phyloP scores from a whole-genome alignment of 495 filamentous ascomycete species.

The Jackrogersella minutella region DNA sequence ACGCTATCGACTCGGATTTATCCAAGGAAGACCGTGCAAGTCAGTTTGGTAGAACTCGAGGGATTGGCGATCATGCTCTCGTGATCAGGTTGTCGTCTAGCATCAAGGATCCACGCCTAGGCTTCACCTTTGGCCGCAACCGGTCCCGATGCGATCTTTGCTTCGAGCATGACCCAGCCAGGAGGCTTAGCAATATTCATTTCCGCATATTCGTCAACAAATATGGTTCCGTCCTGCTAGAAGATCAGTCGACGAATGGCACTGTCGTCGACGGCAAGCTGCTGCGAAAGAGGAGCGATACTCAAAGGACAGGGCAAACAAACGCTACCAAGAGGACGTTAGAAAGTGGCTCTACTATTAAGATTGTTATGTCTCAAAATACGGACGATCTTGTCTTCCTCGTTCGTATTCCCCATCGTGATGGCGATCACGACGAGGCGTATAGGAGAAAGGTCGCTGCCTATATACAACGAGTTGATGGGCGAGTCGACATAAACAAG shows the following conservation, averaged over 20 bases:
- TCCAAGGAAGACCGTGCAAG: constrained; percentile 49
- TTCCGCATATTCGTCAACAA: constrained; percentile 89
- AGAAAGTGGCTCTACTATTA: constrained; percentile 73
- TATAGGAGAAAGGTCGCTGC: constrained; percentile 67
- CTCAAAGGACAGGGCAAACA: constrained; percentile 44
- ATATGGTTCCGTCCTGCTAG: constrained; percentile 82
- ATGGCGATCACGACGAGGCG: constrained; percentile 60
- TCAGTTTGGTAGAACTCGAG: constrained; percentile 55
- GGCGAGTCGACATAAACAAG: constrained; percentile 40
- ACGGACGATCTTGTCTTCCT: constrained; percentile 72
- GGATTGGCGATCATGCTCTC: constrained; percentile 70
- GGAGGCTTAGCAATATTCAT: constrained; percentile 83
- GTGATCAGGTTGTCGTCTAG: constrained; percentile 79
- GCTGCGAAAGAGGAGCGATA: constrained; percentile 55
- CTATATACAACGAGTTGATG: constrained; percentile 54
- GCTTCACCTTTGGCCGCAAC: constrained; percentile 89
- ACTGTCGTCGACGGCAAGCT: constrained; percentile 79
- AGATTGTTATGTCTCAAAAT: constrained; percentile 65
- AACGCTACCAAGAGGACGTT: constrained; percentile 64
- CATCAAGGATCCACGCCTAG: constrained; percentile 67
- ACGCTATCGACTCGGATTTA: constrained; percentile 59
- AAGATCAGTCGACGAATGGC: constrained; percentile 92
- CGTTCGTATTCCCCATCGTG: constrained; percentile 80
- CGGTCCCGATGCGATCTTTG: constrained; percentile 73
- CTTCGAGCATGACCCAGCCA: constrained; percentile 64